phyloP scores from a whole-genome alignment of 2,329 filamentous ascomycete genomes.

The Colletotrichum viniferum region DNA sequence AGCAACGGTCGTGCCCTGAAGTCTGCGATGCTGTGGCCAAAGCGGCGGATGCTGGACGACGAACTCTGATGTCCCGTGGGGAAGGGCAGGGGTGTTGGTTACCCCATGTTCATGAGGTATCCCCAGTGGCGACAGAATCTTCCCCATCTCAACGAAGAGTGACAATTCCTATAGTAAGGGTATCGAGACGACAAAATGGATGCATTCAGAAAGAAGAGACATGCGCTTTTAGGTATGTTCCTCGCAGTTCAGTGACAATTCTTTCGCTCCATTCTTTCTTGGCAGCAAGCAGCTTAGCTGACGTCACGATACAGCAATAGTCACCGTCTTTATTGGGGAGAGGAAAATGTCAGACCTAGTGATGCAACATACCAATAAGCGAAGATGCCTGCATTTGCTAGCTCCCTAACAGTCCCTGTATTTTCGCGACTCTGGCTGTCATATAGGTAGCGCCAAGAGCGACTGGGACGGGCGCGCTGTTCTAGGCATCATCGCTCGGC shows the following conservation, averaged over 20 bases:
- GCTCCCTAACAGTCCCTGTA: not conserved
- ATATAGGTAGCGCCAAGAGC: not conserved
- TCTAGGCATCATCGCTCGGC: not conserved
- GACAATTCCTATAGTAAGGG: fast-evolving
- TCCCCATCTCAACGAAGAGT: not conserved
- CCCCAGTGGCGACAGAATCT: not conserved
- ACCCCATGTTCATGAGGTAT: not conserved
- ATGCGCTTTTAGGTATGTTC: not conserved
- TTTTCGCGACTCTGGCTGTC: not conserved
- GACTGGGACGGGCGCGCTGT: not conserved
- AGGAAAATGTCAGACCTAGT: not conserved
- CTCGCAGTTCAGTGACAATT: not conserved
- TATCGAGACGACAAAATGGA: not conserved
- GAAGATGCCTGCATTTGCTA: not conserved
- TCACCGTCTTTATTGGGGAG: not conserved
- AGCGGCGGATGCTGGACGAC: not conserved
- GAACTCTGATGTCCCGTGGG: not conserved
- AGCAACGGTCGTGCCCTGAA: not conserved
- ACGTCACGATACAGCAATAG: not conserved
- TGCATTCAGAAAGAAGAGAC: not conserved
- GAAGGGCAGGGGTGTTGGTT: not conserved
- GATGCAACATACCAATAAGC: not conserved
- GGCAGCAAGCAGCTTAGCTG: not conserved
- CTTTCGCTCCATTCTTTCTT: not conserved
- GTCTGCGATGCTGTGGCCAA: not conserved